These are phyloP conservation scores for Penicillium roqueforti DNA, from an alignment of 495 filamentous ascomycete genomes.

Conservation along the genomic window DNA sequence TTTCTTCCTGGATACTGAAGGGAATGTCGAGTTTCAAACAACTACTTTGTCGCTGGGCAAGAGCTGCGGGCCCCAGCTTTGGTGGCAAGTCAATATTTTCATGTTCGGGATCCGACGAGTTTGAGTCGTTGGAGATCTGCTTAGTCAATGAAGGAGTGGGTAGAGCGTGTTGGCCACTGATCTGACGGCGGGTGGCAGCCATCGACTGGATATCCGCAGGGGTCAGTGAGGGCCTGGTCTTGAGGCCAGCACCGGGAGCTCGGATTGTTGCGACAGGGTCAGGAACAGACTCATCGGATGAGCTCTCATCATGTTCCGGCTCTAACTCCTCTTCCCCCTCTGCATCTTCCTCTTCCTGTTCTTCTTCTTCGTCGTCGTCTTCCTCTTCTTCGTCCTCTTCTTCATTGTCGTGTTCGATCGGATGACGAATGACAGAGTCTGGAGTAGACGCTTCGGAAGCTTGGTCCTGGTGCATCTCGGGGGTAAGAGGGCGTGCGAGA, in stretches of 20 bases:
- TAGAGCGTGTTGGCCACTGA: slow-evolving; percentile 68
- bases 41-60: slow-evolving; percentile 45
- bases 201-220: slow-evolving; percentile 81
- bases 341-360: slow-evolving; percentile 25
- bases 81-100: slow-evolving; percentile 11
- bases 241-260: slow-evolving; percentile 78
- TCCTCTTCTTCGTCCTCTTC: slow-evolving; percentile 31
- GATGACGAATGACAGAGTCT: slow-evolving; percentile 89
- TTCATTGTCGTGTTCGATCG: slow-evolving; percentile 39
- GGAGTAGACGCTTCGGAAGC: slow-evolving; percentile 70
- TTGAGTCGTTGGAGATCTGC: slow-evolving; percentile 30
- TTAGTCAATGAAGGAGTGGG: slow-evolving; percentile 50
- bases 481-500: slow-evolving; percentile 58
- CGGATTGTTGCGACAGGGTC: slow-evolving; percentile 88
- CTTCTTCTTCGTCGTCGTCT: slow-evolving; percentile 17
- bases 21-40: slow-evolving; percentile 67
- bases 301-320: slow-evolving; percentile 15
- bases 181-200: slow-evolving; percentile 79
- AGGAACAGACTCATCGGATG: slow-evolving; percentile 55
- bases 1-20: slow-evolving; percentile 47
- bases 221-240: slow-evolving; percentile 82
- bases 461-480: slow-evolving; percentile 50
- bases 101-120: slow-evolving; percentile 29
- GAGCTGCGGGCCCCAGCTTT: slow-evolving; percentile 18
- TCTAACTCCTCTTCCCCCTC: slow-evolving; percentile 28